Base-by-base conservation (phyloP, 2,329 filamentous ascomycete genomes). In the Aphanocladium album region DNA sequence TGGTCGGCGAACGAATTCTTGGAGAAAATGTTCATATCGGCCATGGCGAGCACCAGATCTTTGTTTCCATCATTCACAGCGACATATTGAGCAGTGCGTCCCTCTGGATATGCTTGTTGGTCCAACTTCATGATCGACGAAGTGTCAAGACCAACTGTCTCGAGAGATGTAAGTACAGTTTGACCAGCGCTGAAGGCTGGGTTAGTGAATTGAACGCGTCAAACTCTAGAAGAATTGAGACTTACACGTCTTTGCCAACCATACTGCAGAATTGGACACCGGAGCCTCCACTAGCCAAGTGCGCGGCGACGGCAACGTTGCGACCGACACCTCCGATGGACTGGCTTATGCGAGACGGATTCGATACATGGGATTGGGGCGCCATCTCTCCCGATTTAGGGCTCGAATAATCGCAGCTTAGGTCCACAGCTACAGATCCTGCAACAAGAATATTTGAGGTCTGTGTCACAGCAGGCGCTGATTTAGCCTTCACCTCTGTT, bases 291-390 rank as follows among this genome's bases (percentile, higher is more conserved):
- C 89, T 82, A 16, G 80, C 80, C 35, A 87, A 82, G 66, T 92
- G 89, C 1, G 90, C 88, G 49, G 93, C 93, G 52, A 91, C 83
- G 17, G 95, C 91, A 49, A 98, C 91, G 69, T 98, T 98, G 69
- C 92, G 88, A 7, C 91, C 95, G 8, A 98, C 95, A 7, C 95
- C 95, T 14, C 95, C 95, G 8, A 97, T 83, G 1, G 89, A 90
- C 70, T 96, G 91, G 39, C 78, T 85, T 65, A 97, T 96, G 16
- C 80, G 78, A 8, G 92, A 86, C 53, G 90, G 90, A 69, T 98
- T 98, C 0, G 93, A 98, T 0, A 92, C 96, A 62, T 93, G 84
- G 41, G 87, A 78, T 55, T 81, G 76, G 6, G 86, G 82, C 5
- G 74, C 71, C 5, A 58, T 60, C 23, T 71, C 66, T 9, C 67